Evolutionary conservation across 1,139 yeast species (phyloP), one percentile per base, ranked within the genome.

Genomic region (Yamadazyma epiphylla): DNA sequence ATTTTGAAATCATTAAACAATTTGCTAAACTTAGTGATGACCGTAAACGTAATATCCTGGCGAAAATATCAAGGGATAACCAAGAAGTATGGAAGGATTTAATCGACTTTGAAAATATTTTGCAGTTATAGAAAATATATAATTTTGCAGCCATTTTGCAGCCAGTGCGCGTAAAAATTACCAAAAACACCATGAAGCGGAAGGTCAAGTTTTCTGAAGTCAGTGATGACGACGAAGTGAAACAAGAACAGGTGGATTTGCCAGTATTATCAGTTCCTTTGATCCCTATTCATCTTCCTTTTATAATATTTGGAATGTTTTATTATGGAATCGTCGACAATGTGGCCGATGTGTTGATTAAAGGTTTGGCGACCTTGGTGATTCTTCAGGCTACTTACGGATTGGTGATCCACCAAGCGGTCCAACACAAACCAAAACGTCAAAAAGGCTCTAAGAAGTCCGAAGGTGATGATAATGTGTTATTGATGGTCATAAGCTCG

Each of bases 61-160:
- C 64, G 17, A 80, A 78, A 46, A 74, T 79, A 5, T 79, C 87
- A 5, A 61, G 72, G 29, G 72, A 71, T 38, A 54, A 50, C 33
- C 64, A 66, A 30, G 88, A 81, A 27, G 60, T 81, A 10, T 82
- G 87, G 80, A 72, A 74, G 41, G 89, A 82, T 51, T 55, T 82
- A 31, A 72, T 81, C 19, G 78, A 74, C 41, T 59, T 75, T 30
- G 73, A 67, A 32, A 58, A 60, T 34, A 55, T 55, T 13, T 50
- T 64, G 38, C 53, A 52, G 19, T 29, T 35, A 24, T 36, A 32
- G 24, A 10, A 17, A n/a, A n/a, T n/a, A n/a, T n/a, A n/a, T n/a
- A n/a, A n/a, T n/a, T n/a, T n/a, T n/a, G n/a, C n/a, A n/a, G n/a
- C n/a, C n/a, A n/a, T n/a, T n/a, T n/a, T n/a, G n/a, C n/a, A n/a